Conservation (phyloP, 2,329 filamentous ascomycete species). For the Nannizzia gypsea region DNA sequence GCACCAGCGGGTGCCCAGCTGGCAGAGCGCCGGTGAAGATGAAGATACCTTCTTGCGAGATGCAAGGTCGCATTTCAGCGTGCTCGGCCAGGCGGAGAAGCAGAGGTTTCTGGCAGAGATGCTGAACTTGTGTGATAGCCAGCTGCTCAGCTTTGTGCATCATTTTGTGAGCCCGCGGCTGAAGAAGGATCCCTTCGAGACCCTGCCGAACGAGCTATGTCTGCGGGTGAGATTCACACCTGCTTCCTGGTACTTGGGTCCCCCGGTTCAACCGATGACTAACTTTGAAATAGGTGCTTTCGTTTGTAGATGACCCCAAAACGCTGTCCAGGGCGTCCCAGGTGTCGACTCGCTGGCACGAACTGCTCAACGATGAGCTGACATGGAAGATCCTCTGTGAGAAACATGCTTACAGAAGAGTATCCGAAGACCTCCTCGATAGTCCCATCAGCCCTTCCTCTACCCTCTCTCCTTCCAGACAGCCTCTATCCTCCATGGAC, state of each 20-base stretch:
- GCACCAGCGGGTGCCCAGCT: constrained; percentile 45
- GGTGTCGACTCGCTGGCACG: constrained; percentile 89
- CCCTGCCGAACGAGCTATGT: constrained; percentile 84
- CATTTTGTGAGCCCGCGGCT: constrained; percentile 88
- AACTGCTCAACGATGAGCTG: constrained; percentile 88
- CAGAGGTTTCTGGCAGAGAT: constrained; percentile 76
- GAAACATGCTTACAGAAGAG: constrained; percentile 72
- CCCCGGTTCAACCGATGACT: not conserved
- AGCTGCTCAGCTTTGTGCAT: constrained; percentile 89
- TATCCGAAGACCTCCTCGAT: constrained; percentile 37
- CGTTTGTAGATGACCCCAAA: constrained; percentile 93
- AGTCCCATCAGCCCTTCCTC: constrained; percentile 40
- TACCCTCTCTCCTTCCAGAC: not conserved
- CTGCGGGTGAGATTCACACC: constrained; percentile 50
- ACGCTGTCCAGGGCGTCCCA: constrained; percentile 87
- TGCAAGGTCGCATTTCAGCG: constrained; percentile 67
- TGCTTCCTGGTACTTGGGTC: too few species aligned
- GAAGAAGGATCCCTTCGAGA: constrained; percentile 92
- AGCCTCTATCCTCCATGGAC: not conserved
- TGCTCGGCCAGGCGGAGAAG: constrained; percentile 61
- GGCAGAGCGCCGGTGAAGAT: constrained; percentile 44
- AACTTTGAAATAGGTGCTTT: constrained; percentile 55
- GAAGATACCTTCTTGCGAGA: constrained; percentile 75
- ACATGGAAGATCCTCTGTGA: constrained; percentile 97
- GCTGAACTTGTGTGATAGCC: constrained; percentile 86